phyloP scores from a whole-genome alignment of 164 flowering plant species.

The Aristolochia californica region DNA sequence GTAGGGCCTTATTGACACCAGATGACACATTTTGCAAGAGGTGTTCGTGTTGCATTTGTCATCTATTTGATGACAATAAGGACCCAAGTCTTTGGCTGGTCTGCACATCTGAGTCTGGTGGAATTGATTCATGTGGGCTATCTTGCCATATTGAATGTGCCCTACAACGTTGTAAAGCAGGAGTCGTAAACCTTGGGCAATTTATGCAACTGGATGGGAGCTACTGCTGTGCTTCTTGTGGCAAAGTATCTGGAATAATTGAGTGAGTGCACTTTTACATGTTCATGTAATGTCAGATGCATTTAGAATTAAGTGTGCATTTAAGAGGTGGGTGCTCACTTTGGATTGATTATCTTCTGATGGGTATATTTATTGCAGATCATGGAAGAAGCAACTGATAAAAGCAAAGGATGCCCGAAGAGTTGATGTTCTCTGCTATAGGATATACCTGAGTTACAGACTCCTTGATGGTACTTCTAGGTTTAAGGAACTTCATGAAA shows the following conservation, averaged over 20 bases:
- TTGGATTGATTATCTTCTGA: too few species aligned
- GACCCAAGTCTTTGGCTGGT: slow-evolving; percentile 99
- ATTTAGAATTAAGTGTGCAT: too few species aligned
- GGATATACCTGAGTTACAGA: slow-evolving; percentile 80
- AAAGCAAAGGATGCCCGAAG: slow-evolving; percentile 92
- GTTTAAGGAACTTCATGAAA: slow-evolving; percentile 62
- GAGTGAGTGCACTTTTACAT: slow-evolving; percentile 36
- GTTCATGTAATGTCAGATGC: background rate
- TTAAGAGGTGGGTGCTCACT: too few species aligned
- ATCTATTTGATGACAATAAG: slow-evolving; percentile 91
- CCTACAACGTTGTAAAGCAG: slow-evolving; percentile 66
- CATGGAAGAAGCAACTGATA: slow-evolving; percentile 82
- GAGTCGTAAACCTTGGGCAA: slow-evolving; percentile 87
- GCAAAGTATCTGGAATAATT: slow-evolving; percentile 88
- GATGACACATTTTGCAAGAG: slow-evolving; percentile 92
- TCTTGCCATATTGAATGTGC: slow-evolving; percentile 99
- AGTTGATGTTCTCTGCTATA: slow-evolving; percentile 72
- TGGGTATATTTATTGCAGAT: slow-evolving; percentile 28
- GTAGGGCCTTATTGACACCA: slow-evolving; percentile 63
- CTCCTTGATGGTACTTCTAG: slow-evolving; percentile 82
- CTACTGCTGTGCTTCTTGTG: slow-evolving; percentile 95
- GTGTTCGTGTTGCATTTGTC: slow-evolving; percentile 98
- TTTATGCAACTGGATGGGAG: slow-evolving; percentile 95
- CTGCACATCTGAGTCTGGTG: slow-evolving; percentile 60
- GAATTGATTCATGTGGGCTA: slow-evolving; percentile 68